Evolutionary conservation across 306 rosid genomes (phyloP), one percentile per base, ranked within the genome.

Genomic region (Vigna angularis): DNA sequence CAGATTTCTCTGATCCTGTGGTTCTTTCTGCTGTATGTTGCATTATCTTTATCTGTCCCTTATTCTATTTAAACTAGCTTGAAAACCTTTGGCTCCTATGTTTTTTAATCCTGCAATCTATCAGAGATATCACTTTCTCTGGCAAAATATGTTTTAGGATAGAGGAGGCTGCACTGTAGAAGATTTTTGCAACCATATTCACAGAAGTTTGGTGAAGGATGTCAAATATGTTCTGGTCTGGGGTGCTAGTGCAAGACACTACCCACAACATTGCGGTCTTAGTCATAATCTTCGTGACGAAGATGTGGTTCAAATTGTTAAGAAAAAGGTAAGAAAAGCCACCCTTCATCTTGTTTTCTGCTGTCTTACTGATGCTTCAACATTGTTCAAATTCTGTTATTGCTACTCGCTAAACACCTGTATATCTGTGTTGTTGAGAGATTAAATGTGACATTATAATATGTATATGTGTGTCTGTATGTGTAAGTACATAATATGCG

Each of bases 121-220:
- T 62, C 44, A 24, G 57, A 15, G 26, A 26, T 22, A 3, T 74
- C 76, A 78, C 74, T 78, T 75, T 15, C 59, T 79, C 55, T 84
- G 73, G 78, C 61, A 76, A 79, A 52, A 62, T 38, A 79, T 66
- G 66, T 71, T 84, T 62, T 50, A 96, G 99, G 96, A 91, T 87
- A 90, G 99, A 90, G 99, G 99, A 76, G 99, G 99, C 86, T 90
- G 94, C 91, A 77, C 88, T 40, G 99, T 96, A 1, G 99, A 90
- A 79, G 98, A 96, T 71, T 96, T 96, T 80, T 96, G 99, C 86
- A 91, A 96, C 88, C 99, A 96, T 83, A 91, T 91, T 69, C 99
- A 96, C 83, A 86, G 99, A 87, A 96, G 90, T 85, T 86, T 93
- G 88, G 85, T 96, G 83, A 96, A 96, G 93, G 99, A 96, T 48